Base-by-base conservation (phyloP, 257 asterid genomes). In the Primulina eburnea region DNA sequence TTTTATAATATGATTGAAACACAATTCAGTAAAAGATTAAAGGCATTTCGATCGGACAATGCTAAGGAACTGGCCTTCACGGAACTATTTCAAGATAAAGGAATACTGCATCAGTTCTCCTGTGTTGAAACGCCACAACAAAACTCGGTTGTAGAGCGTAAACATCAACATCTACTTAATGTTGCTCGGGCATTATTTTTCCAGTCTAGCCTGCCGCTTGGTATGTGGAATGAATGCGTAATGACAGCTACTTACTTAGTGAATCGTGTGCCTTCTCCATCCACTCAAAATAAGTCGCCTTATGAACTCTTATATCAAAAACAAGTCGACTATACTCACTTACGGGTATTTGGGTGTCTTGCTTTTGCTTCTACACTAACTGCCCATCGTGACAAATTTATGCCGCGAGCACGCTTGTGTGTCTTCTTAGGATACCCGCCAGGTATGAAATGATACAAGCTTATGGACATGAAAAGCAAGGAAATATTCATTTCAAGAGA, bases 401-500 rank as follows among this genome's bases (percentile, higher is more conserved):
- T 6, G 5, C 21, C 38, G 0, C 0, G 38, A 1, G 38, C 38
- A 0, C 38, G 38, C 0, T 1, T 34, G 0, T 34, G 38, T 34
- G 38, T 1, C 0, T 34, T 34, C 10, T 7, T 34, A 2, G 38
- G 38, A 34, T 34, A 34, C 7, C 38, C 38, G 0, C 9, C 38
- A 6, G 9, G 38, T 9, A 34, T 34, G 47, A 38, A 38, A 38
- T 14, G 47, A 1, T 38, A 38, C 14, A 38, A 10, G 14, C 2
- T 38, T 0, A 0, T 38, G 0, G 47, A 38, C 0, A 2, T 38
- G 0, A 1, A 8, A 0, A 38, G 1, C 0, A 9, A 38, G 4
- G 14, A 38, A 9, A 34, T 34, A 0, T 34, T 34, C 1, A 7
- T 34, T 2, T 34, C 10, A 0, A 2, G 38, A 0, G 38, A 34